Evolutionary conservation across 352 stramenopile species (phyloP), one percentile per base, ranked within the genome.

Genomic region (Thraustotheca clavata): DNA sequence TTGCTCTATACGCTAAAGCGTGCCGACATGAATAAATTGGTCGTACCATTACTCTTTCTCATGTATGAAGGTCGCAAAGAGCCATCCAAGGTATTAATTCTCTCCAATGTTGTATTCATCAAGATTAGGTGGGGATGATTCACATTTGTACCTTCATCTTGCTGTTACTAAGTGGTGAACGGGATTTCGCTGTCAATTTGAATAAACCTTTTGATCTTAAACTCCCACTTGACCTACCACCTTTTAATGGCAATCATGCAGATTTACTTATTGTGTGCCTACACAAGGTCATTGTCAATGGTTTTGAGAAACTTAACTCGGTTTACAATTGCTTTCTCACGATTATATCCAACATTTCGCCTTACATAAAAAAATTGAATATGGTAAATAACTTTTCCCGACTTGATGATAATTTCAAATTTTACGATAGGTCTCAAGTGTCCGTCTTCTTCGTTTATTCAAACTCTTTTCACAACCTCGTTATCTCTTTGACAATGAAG

Each of bases 251-350:
- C 32, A 98, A 96, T 74, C 95, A 99, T 77, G 89, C 91, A 4
- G 97, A 99, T 69, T 72, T 99, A 50, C 72, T 99, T 34, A 94
- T 98, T 38, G 91, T 99, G 29, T 98, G 93, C 47, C 73, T 99
- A 39, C 95, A 99, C 80, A 99, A 99, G 76, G 88, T 99, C 54
- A 97, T 99, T 32, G 94, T 99, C 26, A 98, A 94, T 57, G 96
- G 96, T 49, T 95, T 96, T 55, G 94, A 98, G 67, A 96, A 97
- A 68, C 79, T 99, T 65, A 96, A 97, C 59, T 94, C 89, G 26
- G 82, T 99, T 22, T 99, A 99, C 79, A 97, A 97, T 50, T 99
- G 96, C 76, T 99, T 99, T 73, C 76, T 99, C 36, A 99, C 96
- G 8, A 98, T 99, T 62, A 96, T 99, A 41, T 98, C 87, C 83